Evolutionary conservation across 108 stramenopile genomes (phyloP).

Genomic region (Conticribra weissflogii): DNA sequence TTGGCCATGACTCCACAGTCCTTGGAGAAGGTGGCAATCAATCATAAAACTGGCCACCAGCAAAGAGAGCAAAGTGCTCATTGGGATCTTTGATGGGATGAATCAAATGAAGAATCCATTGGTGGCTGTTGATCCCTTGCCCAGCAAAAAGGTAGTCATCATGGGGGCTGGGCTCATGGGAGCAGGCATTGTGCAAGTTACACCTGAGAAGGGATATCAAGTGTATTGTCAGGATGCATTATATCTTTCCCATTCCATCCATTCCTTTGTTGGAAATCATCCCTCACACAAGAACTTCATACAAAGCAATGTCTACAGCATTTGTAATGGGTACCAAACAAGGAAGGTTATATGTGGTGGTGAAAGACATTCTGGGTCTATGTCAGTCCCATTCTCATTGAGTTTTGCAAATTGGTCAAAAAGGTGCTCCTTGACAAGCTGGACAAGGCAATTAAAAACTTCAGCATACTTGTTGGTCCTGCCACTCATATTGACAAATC

Average conservation of each 20-base stretch:
- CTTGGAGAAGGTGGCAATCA: slow-evolving; percentile 86
- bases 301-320: slow-evolving; percentile 85
- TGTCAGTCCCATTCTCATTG: slow-evolving; percentile 97
- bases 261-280: slow-evolving; percentile 99
- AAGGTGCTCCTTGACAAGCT: slow-evolving; percentile 86
- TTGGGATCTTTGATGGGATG: slow-evolving; percentile 97
- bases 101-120: slow-evolving; percentile 94
- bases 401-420: slow-evolving; percentile 78
- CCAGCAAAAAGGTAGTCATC: slow-evolving; percentile 91
- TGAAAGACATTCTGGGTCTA: slow-evolving; percentile 99
- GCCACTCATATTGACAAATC: slow-evolving; percentile 85
- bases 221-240: slow-evolving; percentile 99
- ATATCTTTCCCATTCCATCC: slow-evolving; percentile 97
- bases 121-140: slow-evolving; percentile 60
- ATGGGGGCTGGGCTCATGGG: slow-evolving; percentile 99
- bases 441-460: slow-evolving; percentile 92
- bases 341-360: slow-evolving; percentile 97
- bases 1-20: slow-evolving; percentile 91
- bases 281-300: slow-evolving; percentile 90
- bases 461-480: slow-evolving; percentile 93
- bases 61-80: slow-evolving; percentile 91
- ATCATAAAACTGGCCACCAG: slow-evolving; percentile 98
- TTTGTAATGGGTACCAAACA: slow-evolving; percentile 97
- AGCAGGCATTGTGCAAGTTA: slow-evolving; percentile 98
- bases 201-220: slow-evolving; percentile 93